A percentile compares a stretch with the other conserved stretches of the same genome.
phyloP scores from a whole-genome alignment of 306 rosid genomes.

The Quercus bicolor region DNA sequence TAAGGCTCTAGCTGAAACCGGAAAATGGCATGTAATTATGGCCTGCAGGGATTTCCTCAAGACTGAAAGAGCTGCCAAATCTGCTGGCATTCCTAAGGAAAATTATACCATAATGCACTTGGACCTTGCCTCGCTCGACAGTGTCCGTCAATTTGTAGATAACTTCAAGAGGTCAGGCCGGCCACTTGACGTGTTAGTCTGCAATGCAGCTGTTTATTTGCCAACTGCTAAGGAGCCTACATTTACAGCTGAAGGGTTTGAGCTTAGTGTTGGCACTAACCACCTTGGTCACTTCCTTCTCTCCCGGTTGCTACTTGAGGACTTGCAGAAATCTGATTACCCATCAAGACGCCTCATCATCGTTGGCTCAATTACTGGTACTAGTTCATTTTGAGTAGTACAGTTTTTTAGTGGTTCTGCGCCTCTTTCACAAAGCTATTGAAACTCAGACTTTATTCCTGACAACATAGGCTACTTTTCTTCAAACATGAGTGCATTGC shows the following conservation, averaged over 20 bases:
- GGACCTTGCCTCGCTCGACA: conserved; percentile 91
- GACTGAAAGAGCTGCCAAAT: conserved; percentile 91
- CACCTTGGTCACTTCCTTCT: conserved; percentile 97
- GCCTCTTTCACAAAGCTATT: not conserved
- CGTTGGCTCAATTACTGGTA: conserved; percentile 97
- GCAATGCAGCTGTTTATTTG: conserved; percentile 91
- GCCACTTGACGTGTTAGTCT: conserved; percentile 83
- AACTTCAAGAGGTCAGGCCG: conserved; percentile 57
- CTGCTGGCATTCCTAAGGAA: conserved; percentile 79
- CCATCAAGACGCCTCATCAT: conserved; percentile 86
- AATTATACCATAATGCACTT: conserved; percentile 87
- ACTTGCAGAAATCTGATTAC: conserved; percentile 77
- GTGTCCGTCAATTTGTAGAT: conserved; percentile 87
- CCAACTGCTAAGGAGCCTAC: conserved; percentile 96
- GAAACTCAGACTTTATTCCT: not conserved
- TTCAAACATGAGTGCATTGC: no score
- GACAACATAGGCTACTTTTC: no score
- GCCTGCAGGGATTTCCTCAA: conserved; percentile 99
- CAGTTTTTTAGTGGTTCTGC: not conserved
- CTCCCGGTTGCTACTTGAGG: conserved; percentile 70
- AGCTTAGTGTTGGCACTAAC: conserved; percentile 92
- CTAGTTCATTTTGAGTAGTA: not conserved
- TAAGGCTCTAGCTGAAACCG: conserved; percentile 90
- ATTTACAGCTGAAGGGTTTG: conserved; percentile 94
- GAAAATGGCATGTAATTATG: conserved; percentile 96